Conservation (phyloP, 345 rosid species). For the Aquilaria malaccensis region DNA sequence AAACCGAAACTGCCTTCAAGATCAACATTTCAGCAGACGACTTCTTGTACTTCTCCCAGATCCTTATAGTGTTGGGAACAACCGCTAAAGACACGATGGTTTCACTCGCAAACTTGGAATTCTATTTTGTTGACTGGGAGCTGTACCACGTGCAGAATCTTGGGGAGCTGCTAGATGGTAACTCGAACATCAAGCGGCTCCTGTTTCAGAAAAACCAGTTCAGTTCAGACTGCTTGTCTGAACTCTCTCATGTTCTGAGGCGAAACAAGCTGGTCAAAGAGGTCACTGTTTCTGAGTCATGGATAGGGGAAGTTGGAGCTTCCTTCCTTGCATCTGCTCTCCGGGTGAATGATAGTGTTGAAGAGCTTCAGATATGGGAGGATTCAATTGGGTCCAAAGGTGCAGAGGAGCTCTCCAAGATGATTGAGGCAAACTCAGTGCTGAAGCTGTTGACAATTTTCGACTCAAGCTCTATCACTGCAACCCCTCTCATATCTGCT, state of each 20-base stretch:
- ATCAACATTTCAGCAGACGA: constrained; percentile 43
- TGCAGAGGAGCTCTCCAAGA: constrained; percentile 86
- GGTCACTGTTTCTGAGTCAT: constrained; percentile 49
- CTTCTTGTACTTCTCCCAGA: constrained; percentile 34
- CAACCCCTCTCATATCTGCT: constrained; percentile 82
- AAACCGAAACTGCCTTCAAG: constrained; percentile 58
- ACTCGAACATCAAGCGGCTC: constrained; percentile 52
- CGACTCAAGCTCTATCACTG: constrained; percentile 59
- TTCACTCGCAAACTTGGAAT: constrained; percentile 56
- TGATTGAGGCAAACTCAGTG: constrained; percentile 84
- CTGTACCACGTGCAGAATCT: constrained; percentile 41
- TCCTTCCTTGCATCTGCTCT: constrained; percentile 58
- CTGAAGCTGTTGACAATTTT: constrained; percentile 68
- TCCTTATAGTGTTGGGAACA: constrained; percentile 46
- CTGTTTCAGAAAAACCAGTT: constrained; percentile 55
- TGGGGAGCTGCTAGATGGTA: constrained; percentile 47
- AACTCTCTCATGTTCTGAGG: constrained; percentile 49
- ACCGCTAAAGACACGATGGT: constrained; percentile 31
- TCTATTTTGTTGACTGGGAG: constrained; percentile 62
- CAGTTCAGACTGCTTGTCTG: constrained; percentile 39
- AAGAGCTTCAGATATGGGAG: constrained; percentile 93
- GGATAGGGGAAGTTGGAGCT: constrained; percentile 55
- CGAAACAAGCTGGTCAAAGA: constrained; percentile 53
- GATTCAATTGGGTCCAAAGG: constrained; percentile 90
- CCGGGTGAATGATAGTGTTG: constrained; percentile 58